Conservation (phyloP, 129 eudicot genomes). For the Saposhnikovia divaricata region DNA sequence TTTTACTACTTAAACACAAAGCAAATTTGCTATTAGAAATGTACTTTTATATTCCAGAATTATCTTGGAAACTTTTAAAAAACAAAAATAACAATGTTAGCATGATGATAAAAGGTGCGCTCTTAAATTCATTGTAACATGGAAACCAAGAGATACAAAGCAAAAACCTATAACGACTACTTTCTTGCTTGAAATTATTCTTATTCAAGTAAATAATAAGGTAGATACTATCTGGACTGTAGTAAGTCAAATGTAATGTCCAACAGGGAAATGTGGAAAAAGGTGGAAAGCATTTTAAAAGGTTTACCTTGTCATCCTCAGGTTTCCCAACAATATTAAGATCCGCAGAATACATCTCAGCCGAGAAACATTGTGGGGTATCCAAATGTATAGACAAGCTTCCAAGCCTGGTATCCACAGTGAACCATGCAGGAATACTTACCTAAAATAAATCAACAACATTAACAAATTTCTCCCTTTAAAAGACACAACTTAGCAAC, state of each 20-base stretch:
- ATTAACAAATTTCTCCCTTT: constrained; percentile 5
- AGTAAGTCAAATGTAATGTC: neutral
- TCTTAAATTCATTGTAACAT: neutral
- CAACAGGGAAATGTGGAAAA: neutral
- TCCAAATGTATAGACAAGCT: constrained; percentile 90
- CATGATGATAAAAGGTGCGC: neutral
- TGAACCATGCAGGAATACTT: constrained; percentile 97
- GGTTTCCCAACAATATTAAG: constrained; percentile 73
- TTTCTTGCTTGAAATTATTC: neutral
- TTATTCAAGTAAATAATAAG: neutral
- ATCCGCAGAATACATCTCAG: constrained; percentile 97
- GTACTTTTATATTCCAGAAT: neutral
- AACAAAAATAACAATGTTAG: neutral
- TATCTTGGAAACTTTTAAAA: neutral
- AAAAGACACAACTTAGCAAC: constrained; percentile 6
- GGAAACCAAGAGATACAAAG: neutral
- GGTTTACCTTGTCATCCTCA: constrained; percentile 91
- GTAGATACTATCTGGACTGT: neutral
- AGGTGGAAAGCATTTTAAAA: neutral
- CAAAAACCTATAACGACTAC: neutral
- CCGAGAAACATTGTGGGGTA: constrained; percentile 92
- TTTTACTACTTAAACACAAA: neutral
- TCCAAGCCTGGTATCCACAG: constrained; percentile 88
- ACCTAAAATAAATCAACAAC: constrained; percentile 46
- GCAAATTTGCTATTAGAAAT: neutral